Percentiles rank a stretch among this genome's conserved stretches.
Evolutionary conservation across 2,329 filamentous ascomycete genomes (phyloP).

Genomic region (Samsoniella hepiali): DNA sequence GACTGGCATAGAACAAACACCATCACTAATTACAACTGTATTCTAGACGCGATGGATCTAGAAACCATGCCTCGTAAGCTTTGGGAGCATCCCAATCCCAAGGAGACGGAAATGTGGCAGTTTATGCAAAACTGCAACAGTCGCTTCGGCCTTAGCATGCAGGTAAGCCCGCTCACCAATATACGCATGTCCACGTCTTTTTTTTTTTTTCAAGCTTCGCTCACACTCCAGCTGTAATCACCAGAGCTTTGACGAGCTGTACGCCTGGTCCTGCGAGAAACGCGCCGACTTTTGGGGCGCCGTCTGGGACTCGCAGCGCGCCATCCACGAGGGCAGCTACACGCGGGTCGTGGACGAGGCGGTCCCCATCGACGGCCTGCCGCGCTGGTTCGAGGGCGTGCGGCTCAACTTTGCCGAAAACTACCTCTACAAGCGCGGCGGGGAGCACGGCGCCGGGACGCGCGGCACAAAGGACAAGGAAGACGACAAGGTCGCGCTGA

Average conservation of each 20-base stretch:
- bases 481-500: constrained; percentile 66
- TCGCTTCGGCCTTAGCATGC: constrained; percentile 52
- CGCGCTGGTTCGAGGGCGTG: constrained; percentile 74
- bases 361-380: constrained; percentile 66
- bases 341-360: constrained; percentile 64
- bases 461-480: constrained; percentile 62
- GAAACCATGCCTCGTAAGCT: constrained; percentile 54
- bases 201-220: neutral
- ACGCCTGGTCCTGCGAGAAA: constrained; percentile 63
- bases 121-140: constrained; percentile 66
- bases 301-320: constrained; percentile 55
- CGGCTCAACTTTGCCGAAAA: constrained; percentile 79
- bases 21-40: neutral
- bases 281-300: constrained; percentile 64
- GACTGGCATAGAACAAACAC: neutral
- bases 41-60: constrained; percentile 29
- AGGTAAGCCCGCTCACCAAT: constrained; percentile 40
- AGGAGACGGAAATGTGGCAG: constrained; percentile 61
- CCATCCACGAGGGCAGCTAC: constrained; percentile 62
- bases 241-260: constrained; percentile 66
- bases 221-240: neutral
- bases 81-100: constrained; percentile 63
- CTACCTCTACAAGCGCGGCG: constrained; percentile 58
- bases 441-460: constrained; percentile 39
- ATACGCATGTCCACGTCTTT: neutral